phyloP scores from a whole-genome alignment of 1,139 yeast genomes.

The Diutina sp. region DNA sequence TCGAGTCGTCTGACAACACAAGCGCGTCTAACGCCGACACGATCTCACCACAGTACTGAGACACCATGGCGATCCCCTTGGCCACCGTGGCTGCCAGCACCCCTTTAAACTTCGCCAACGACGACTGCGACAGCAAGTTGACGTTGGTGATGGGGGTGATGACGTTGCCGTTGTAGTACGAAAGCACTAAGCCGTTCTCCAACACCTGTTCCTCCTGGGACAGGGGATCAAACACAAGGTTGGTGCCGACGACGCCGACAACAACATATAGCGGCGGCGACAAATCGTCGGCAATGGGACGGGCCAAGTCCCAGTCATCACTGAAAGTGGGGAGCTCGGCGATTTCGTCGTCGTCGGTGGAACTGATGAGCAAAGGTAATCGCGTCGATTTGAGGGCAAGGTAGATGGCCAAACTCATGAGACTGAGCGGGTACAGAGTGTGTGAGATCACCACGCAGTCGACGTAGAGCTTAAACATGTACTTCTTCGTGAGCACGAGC shows the following conservation, averaged over 20 bases:
- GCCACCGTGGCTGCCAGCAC: neutral
- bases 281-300: conserved; percentile 18
- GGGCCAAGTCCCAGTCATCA: conserved; percentile 66
- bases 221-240: conserved; percentile 69
- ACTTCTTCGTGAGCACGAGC: conserved; percentile 56
- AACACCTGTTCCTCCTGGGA: conserved; percentile 76
- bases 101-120: neutral
- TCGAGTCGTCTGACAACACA: neutral
- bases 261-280: conserved; percentile 70
- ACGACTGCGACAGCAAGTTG: conserved; percentile 6
- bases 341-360: conserved; percentile 39
- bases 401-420: conserved; percentile 67
- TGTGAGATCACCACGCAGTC: conserved; percentile 69
- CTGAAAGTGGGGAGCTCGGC: conserved; percentile 89
- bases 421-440: conserved; percentile 59
- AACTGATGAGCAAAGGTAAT: conserved; percentile 62
- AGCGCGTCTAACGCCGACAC: neutral
- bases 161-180: conserved; percentile 55
- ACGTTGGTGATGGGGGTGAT: conserved; percentile 52
- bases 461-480: conserved; percentile 61
- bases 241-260: conserved; percentile 60
- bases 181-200: conserved; percentile 65
- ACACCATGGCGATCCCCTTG: neutral
- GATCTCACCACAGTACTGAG: neutral
- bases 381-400: conserved; percentile 70